phyloP scores from a whole-genome alignment of 2,329 filamentous ascomycete species.

The Ceratocystiopsis minuta region DNA sequence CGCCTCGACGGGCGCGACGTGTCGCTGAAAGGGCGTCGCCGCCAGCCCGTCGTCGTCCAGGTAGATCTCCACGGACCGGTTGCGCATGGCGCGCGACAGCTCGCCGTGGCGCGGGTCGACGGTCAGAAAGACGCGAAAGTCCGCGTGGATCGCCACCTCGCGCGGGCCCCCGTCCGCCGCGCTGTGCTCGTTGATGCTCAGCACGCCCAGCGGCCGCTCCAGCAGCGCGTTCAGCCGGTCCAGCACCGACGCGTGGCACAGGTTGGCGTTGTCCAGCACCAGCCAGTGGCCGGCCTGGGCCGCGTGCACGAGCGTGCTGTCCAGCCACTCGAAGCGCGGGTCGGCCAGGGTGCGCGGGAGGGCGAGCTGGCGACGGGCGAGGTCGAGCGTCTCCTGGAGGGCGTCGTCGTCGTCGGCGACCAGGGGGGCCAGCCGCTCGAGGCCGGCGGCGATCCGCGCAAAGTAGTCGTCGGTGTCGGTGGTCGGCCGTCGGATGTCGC shows the following conservation, averaged over 20 bases:
- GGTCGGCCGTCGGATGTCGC: too few species aligned
- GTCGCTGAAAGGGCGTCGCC: slow-evolving; percentile 18
- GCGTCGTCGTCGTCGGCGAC: slow-evolving; percentile 23
- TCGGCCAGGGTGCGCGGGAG: slow-evolving; percentile 31
- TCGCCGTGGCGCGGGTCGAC: slow-evolving; percentile 87
- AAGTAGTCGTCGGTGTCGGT: too few species aligned
- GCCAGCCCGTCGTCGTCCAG: slow-evolving; percentile 30
- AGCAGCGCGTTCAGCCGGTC: slow-evolving; percentile 88
- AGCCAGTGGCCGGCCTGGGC: slow-evolving; percentile 79
- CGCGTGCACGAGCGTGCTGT: slow-evolving; percentile 79
- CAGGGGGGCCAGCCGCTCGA: slow-evolving; percentile 22
- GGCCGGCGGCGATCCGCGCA: slow-evolving; percentile 13
- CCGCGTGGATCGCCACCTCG: slow-evolving; percentile 61
- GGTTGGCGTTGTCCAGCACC: slow-evolving; percentile 89
- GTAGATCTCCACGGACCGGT: slow-evolving; percentile 80
- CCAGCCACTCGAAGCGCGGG: slow-evolving; percentile 87
- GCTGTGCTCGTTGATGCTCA: slow-evolving; percentile 89
- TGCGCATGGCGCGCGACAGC: slow-evolving; percentile 89
- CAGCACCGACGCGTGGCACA: slow-evolving; percentile 87
- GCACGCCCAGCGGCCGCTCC: slow-evolving; percentile 61
- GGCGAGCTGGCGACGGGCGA: slow-evolving; percentile 29
- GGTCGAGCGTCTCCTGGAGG: slow-evolving; percentile 31
- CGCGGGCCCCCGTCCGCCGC: slow-evolving; percentile 64
- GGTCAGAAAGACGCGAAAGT: slow-evolving; percentile 86
- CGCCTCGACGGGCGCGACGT: slow-evolving; percentile 29